These are phyloP conservation scores for Gilbertella persicaria DNA, from an alignment of 371 early-diverging fungal genomes.

Conservation along the genomic window DNA sequence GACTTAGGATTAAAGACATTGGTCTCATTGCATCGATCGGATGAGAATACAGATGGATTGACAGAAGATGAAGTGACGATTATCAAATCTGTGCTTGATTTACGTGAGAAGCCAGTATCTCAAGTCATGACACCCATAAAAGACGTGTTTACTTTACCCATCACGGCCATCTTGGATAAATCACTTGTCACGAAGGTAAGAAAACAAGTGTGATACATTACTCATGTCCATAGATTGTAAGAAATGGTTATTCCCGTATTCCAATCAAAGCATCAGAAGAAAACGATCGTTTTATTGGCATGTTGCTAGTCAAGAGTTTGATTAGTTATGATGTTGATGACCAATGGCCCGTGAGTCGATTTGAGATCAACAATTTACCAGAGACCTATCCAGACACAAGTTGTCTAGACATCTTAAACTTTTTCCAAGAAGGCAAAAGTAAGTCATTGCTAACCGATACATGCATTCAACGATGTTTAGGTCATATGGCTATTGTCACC, in stretches of 20 bases:
- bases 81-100: slow-evolving; percentile 87
- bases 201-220: too few relatives aligned
- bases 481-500: slow-evolving; percentile 74
- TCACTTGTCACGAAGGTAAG: slow-evolving; percentile 67
- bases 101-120: slow-evolving; percentile 82
- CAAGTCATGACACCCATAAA: slow-evolving; percentile 87
- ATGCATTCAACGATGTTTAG: slow-evolving; percentile 9
- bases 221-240: slow-evolving; percentile 26
- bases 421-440: slow-evolving; percentile 91
- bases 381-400: slow-evolving; percentile 73
- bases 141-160: slow-evolving; percentile 81
- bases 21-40: slow-evolving; percentile 80
- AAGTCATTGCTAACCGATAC: background rate
- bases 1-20: slow-evolving; percentile 78
- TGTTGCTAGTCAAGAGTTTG: slow-evolving; percentile 86
- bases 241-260: slow-evolving; percentile 89
- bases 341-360: slow-evolving; percentile 63
- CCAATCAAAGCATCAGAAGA: slow-evolving; percentile 72
- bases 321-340: slow-evolving; percentile 86
- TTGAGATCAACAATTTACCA: slow-evolving; percentile 74
- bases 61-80: slow-evolving; percentile 91
- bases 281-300: slow-evolving; percentile 77
- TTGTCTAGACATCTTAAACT: slow-evolving; percentile 88
- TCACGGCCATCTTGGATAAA: slow-evolving; percentile 67
- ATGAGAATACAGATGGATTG: slow-evolving; percentile 72